Conservation (phyloP, 805 yeast species). For the Metschnikowia cubensis region DNA sequence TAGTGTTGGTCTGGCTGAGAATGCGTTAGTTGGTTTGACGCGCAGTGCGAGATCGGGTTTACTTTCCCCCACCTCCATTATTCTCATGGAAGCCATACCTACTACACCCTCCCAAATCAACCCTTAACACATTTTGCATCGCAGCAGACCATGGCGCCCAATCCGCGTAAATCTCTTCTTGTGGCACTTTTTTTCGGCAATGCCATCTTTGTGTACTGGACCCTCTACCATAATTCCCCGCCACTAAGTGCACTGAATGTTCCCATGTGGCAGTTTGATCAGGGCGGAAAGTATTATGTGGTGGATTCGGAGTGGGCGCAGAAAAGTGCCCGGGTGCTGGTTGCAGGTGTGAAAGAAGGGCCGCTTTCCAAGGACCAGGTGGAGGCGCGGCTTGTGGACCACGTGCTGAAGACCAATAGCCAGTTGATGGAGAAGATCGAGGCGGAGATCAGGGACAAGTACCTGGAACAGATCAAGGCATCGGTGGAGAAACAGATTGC, state of each 20-base stretch:
- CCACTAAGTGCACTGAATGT: background rate
- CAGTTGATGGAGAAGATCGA: slow-evolving; percentile 3
- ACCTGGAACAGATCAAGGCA: slow-evolving; percentile 1
- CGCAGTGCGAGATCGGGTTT: background rate
- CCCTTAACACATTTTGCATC: too few species aligned
- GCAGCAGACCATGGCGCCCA: background rate
- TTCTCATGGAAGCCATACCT: too few species aligned
- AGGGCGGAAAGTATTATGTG: slow-evolving; percentile 8
- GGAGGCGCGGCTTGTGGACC: background rate
- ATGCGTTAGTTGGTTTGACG: too few species aligned
- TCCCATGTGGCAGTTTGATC: slow-evolving; percentile 7
- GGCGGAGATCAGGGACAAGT: slow-evolving; percentile 2
- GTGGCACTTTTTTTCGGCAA: background rate
- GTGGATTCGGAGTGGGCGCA: slow-evolving; percentile 9
- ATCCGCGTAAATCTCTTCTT: background rate
- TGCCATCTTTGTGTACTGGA: background rate
- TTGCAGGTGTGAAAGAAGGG: background rate
- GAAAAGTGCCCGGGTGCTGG: too few species aligned
- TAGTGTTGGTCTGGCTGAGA: too few species aligned
- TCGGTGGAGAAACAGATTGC: slow-evolving; percentile 1
- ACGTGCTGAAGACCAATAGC: background rate
- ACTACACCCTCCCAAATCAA: background rate
- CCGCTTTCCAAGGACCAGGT: slow-evolving; percentile 3
- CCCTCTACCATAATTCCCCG: background rate
- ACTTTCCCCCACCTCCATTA: too few species aligned